Evolutionary conservation across 2,329 filamentous ascomycete species (phyloP).

Genomic region (Aspergillus amoenus): DNA sequence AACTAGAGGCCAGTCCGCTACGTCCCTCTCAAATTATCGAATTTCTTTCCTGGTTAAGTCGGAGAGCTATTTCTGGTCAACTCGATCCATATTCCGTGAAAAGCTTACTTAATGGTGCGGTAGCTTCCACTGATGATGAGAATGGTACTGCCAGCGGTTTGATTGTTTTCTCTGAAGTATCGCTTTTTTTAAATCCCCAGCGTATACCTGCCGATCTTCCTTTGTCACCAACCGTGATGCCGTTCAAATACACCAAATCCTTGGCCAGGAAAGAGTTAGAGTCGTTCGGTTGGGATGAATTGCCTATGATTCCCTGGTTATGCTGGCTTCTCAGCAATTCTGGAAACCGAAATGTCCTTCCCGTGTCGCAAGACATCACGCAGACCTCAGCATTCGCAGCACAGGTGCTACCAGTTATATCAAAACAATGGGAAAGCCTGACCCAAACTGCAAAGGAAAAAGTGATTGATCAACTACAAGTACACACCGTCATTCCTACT

Average conservation of each 20-base stretch:
- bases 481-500: slow-evolving; percentile 78
- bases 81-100: slow-evolving; percentile 68
- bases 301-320: slow-evolving; percentile 85
- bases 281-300: slow-evolving; percentile 79
- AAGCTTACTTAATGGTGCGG: slow-evolving; percentile 71
- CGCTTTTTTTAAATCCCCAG: slow-evolving; percentile 70
- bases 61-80: slow-evolving; percentile 68
- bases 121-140: slow-evolving; percentile 56
- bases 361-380: slow-evolving; percentile 68
- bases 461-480: slow-evolving; percentile 64
- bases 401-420: slow-evolving; percentile 74
- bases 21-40: slow-evolving; percentile 74
- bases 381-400: slow-evolving; percentile 71
- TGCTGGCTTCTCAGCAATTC: slow-evolving; percentile 72
- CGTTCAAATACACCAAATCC: slow-evolving; percentile 75
- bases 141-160: slow-evolving; percentile 65
- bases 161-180: slow-evolving; percentile 74
- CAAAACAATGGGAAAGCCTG: slow-evolving; percentile 87
- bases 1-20: slow-evolving; percentile 79
- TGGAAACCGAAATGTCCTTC: slow-evolving; percentile 55
- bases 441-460: slow-evolving; percentile 64
- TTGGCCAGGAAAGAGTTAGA: slow-evolving; percentile 69
- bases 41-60: slow-evolving; percentile 81
- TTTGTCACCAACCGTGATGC: slow-evolving; percentile 76
- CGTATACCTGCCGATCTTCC: slow-evolving; percentile 81